Conservation (phyloP, 108 stramenopile species). For the Nannochloropsis oceanica region DNA sequence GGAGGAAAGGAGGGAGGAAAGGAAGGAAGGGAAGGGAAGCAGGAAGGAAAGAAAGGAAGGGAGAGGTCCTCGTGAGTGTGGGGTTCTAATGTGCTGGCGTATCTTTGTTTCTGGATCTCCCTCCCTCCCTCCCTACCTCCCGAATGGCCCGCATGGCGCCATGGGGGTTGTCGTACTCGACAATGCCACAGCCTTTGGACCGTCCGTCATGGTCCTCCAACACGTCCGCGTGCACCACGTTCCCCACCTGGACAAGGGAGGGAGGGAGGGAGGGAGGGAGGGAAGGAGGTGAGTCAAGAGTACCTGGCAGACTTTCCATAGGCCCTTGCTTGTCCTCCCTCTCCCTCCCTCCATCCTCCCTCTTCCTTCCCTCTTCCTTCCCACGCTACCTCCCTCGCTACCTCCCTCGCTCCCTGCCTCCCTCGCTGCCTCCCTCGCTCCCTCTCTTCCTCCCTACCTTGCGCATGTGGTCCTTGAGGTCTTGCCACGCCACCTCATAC, state of each 20-base stretch:
- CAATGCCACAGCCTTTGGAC: slow-evolving; percentile 68
- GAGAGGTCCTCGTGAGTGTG: too few relatives aligned
- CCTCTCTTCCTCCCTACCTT: not conserved
- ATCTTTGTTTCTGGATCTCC: too few relatives aligned
- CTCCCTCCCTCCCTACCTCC: too few relatives aligned
- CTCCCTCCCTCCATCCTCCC: not conserved
- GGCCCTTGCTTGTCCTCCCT: too few relatives aligned
- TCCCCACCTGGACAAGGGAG: slow-evolving; percentile 1
- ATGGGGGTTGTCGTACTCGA: slow-evolving; percentile 54
- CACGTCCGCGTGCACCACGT: slow-evolving; percentile 21
- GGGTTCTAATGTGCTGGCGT: too few relatives aligned
- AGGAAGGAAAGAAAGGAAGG: too few relatives aligned
- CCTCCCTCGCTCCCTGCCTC: not conserved
- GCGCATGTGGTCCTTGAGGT: not conserved
- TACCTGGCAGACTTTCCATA: not conserved
- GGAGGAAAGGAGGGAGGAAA: too few relatives aligned
- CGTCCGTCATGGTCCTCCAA: slow-evolving; percentile 39
- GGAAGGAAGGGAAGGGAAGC: too few relatives aligned
- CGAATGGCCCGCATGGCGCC: slow-evolving; percentile 67
- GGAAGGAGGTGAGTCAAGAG: not conserved
- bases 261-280: not conserved
- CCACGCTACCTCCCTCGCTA: not conserved
- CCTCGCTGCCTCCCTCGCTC: not conserved
- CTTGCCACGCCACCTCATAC: too few relatives aligned
- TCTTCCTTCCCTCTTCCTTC: not conserved